Evolutionary conservation across 139 green algal species (phyloP).

Genomic region (Chlorella sp.): DNA sequence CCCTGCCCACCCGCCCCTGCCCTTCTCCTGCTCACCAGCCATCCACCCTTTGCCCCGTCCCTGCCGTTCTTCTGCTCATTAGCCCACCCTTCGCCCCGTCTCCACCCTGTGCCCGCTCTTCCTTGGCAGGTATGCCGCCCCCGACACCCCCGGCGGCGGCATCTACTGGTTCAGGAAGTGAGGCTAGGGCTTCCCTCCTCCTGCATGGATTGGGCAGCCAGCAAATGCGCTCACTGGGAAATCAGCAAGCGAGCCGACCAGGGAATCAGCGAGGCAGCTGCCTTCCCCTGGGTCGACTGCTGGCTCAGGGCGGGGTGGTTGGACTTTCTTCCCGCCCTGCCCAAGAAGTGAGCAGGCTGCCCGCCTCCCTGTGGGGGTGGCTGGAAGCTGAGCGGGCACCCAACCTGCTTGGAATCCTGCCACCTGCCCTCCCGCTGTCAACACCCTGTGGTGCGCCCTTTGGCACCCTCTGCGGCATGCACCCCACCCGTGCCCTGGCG

Average conservation of each 20-base stretch:
- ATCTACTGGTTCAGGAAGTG: conserved; percentile 66
- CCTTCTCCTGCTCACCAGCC: not conserved
- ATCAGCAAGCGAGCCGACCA: too few relatives aligned
- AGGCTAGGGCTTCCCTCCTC: not conserved
- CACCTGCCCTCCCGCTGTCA: not conserved
- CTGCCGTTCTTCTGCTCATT: not conserved
- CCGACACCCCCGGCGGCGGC: conserved; percentile 57
- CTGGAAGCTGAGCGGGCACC: not conserved
- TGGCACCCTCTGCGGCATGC: too few relatives aligned
- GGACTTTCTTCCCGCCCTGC: not conserved
- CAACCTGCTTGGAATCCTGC: too few relatives aligned
- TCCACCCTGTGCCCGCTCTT: not conserved
- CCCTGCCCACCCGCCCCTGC: too few relatives aligned
- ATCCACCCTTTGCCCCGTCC: not conserved
- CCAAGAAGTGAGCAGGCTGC: not conserved
- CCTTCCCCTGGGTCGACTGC: not conserved
- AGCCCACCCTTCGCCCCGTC: not conserved
- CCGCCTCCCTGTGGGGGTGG: not conserved
- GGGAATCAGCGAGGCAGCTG: not conserved
- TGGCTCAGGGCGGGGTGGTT: not conserved
- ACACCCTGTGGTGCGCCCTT: not conserved
- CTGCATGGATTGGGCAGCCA: not conserved
- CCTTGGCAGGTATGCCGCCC: conserved; percentile 52
- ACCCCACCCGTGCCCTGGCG: not conserved
- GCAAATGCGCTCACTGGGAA: too few relatives aligned